phyloP scores from a whole-genome alignment of 2,329 filamentous ascomycete genomes.

The Cladosporium sp. region DNA sequence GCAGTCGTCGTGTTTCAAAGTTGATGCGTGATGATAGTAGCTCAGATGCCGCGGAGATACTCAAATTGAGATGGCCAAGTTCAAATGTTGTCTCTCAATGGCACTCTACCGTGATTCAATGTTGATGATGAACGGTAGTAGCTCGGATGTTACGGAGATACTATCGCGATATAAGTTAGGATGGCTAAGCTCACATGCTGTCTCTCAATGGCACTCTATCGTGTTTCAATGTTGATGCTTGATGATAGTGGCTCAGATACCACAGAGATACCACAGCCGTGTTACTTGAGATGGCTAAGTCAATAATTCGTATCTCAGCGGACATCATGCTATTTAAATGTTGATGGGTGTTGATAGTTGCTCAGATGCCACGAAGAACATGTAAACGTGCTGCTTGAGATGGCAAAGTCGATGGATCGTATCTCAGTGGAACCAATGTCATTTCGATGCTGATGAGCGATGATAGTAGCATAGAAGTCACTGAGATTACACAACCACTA shows the following conservation, averaged over 20 bases:
- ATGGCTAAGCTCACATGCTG: not conserved
- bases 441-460: not conserved
- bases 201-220: not conserved
- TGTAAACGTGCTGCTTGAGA: not conserved
- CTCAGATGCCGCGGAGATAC: not conserved
- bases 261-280: not conserved
- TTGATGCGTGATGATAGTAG: not conserved
- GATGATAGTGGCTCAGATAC: not conserved
- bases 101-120: not conserved
- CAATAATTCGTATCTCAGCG: not conserved
- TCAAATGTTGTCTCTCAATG: not conserved
- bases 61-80: too few relatives aligned
- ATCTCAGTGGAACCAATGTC: not conserved
- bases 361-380: not conserved
- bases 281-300: not conserved
- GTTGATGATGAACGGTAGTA: not conserved
- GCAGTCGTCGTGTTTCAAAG: not conserved
- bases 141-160: not conserved
- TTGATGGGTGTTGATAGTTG: not conserved
- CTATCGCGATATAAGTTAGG: not conserved
- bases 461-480: not conserved
- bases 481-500: not conserved
- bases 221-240: not conserved
- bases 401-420: not conserved
- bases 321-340: not conserved